Percentiles rank a stretch among this genome's conserved stretches.
Evolutionary conservation across 441 rosid species (phyloP).

Genomic region (Adansonia grandidieri): DNA sequence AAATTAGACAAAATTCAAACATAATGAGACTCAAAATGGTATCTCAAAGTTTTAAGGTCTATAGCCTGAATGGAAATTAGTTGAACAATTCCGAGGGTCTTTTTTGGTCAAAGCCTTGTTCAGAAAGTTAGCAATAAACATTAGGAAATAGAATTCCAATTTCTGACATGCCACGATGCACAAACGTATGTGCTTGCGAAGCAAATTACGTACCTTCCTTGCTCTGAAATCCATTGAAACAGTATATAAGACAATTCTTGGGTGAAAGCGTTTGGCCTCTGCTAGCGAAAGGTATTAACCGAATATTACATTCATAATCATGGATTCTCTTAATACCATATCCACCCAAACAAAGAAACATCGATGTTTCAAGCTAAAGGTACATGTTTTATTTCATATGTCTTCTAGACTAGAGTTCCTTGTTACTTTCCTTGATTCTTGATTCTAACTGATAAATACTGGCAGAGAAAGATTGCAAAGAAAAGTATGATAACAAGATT

Average conservation of each 20-base stretch:
- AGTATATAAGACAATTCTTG: neutral
- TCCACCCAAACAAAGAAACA: neutral
- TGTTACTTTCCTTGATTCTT: neutral
- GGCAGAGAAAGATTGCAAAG: neutral
- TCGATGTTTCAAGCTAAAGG: neutral
- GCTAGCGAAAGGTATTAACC: neutral
- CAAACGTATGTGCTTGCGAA: neutral
- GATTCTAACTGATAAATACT: neutral
- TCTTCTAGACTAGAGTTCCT: neutral
- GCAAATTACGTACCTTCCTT: neutral
- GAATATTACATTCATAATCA: neutral
- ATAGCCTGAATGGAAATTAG: neutral
- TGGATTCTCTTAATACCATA: neutral
- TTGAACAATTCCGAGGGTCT: neutral
- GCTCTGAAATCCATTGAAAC: neutral
- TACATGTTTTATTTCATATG: neutral
- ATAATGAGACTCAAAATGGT: too few species aligned
- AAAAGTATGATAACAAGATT: neutral
- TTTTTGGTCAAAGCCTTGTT: neutral
- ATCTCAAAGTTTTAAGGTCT: too few species aligned
- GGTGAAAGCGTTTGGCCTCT: neutral
- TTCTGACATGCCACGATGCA: neutral
- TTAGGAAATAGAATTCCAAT: neutral
- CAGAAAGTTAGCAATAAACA: neutral
- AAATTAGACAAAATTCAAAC: too few species aligned